Conservation (phyloP, 148 eudicot genomes). For the Limonium bicolor region DNA sequence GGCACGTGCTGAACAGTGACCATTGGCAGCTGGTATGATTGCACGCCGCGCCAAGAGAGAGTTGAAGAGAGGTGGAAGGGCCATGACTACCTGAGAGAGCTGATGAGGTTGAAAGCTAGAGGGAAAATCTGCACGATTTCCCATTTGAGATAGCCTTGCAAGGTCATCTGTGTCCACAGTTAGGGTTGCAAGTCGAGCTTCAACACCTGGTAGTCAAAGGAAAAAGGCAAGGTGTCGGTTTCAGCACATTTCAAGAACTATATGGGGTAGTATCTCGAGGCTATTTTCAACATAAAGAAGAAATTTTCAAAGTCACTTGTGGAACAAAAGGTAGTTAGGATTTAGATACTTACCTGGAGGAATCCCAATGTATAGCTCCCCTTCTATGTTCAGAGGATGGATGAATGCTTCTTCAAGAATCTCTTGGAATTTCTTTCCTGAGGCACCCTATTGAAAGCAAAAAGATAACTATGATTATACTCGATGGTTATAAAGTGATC, state of each 20-base stretch:
- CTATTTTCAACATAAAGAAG: too few relatives aligned
- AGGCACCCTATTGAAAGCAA: slow-evolving; percentile 49
- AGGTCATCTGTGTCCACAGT: slow-evolving; percentile 64
- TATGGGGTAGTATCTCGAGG: too few relatives aligned
- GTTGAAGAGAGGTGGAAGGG: slow-evolving; percentile 61
- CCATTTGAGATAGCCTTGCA: slow-evolving; percentile 25
- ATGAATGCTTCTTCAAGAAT: slow-evolving; percentile 85
- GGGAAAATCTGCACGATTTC: slow-evolving; percentile 45
- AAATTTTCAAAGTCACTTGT: background rate
- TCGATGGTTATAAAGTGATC: too few relatives aligned
- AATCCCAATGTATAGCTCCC: slow-evolving; percentile 91
- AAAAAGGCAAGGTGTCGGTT: background rate
- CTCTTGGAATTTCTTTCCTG: slow-evolving; percentile 82
- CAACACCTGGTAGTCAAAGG: slow-evolving; percentile 40
- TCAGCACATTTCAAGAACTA: too few relatives aligned
- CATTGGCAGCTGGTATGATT: slow-evolving; percentile 88
- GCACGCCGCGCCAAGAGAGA: slow-evolving; percentile 77
- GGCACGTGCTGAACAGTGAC: slow-evolving; percentile 97
- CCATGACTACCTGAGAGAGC: slow-evolving; percentile 28
- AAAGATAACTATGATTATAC: background rate
- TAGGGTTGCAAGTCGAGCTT: slow-evolving; percentile 82
- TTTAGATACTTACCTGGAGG: slow-evolving; percentile 96
- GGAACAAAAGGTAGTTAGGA: background rate
- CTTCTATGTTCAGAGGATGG: slow-evolving; percentile 65
- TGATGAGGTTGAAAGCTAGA: slow-evolving; percentile 60